Conservation (phyloP, 2,329 filamentous ascomycete genomes). For the Exophiala viscosa region DNA sequence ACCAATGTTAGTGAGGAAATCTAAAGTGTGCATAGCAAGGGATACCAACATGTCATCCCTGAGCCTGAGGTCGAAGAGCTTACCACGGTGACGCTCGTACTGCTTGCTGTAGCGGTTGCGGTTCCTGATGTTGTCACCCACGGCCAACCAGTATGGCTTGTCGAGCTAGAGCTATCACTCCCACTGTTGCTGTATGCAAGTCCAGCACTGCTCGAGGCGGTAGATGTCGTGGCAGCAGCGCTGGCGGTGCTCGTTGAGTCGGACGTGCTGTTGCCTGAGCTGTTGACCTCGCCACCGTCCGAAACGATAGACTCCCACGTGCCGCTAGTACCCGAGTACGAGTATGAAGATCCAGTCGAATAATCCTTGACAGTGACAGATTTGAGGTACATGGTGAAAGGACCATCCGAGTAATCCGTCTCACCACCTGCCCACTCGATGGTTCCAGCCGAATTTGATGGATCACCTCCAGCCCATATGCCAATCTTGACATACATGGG, state of each 20-base stretch:
- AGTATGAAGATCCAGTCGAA: conserved; percentile 82
- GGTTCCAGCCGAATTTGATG: conserved; percentile 43
- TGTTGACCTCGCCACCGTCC: conserved; percentile 72
- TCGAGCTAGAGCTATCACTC: conserved; percentile 39
- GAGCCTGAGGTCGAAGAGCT: conserved; percentile 66
- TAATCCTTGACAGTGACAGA: conserved; percentile 67
- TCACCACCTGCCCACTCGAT: conserved; percentile 67
- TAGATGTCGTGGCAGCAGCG: conserved; percentile 20
- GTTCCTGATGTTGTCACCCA: conserved; percentile 53
- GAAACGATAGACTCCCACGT: conserved; percentile 78
- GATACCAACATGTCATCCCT: conserved; percentile 43
- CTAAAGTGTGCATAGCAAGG: conserved; percentile 13
- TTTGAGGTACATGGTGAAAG: conserved; percentile 73
- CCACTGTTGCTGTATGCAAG: conserved; percentile 59
- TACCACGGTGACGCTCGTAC: conserved; percentile 60
- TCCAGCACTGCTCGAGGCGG: conserved; percentile 42
- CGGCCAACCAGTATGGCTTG: conserved; percentile 62
- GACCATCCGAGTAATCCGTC: conserved; percentile 63
- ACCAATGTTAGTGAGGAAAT: conserved; percentile 29
- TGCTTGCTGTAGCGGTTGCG: conserved; percentile 10
- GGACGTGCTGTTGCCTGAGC: conserved; percentile 53
- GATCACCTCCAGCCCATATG: conserved; percentile 63
- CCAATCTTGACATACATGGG: conserved; percentile 69
- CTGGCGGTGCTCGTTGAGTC: conserved; percentile 6
- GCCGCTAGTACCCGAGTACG: conserved; percentile 73